Conservation (phyloP, 257 asterid species). For the Schizonepeta tenuifolia region DNA sequence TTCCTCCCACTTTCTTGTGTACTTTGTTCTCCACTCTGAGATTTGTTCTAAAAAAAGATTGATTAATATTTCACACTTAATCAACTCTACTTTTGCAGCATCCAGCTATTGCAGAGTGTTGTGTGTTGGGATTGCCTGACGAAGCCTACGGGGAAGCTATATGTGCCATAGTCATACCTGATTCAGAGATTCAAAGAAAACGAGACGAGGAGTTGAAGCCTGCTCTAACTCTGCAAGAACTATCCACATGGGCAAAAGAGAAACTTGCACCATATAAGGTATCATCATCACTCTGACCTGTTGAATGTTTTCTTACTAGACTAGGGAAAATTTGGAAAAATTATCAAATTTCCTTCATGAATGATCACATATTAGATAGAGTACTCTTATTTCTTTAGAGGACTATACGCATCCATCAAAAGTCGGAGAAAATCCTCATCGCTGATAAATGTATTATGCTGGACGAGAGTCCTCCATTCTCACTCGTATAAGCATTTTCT, state of each 20-base stretch:
- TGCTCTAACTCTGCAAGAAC: constrained; percentile 78
- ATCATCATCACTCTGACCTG: not conserved
- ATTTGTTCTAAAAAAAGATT: not conserved
- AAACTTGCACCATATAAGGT: constrained; percentile 99
- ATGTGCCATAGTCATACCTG: constrained; percentile 76
- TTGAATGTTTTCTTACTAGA: not conserved
- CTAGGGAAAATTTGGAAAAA: not conserved
- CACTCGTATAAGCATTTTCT: not conserved
- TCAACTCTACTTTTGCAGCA: constrained; percentile 59
- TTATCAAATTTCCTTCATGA: not conserved
- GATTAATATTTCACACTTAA: not conserved
- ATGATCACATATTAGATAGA: not conserved
- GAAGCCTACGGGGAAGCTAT: constrained; percentile 88
- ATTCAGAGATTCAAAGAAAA: constrained; percentile 54
- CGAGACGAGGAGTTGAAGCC: constrained; percentile 71
- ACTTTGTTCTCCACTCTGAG: not conserved
- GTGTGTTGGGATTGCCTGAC: constrained; percentile 95
- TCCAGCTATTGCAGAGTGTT: constrained; percentile 77
- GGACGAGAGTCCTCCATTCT: no score
- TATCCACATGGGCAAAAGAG: constrained; percentile 84
- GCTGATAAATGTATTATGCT: not conserved
- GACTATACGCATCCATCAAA: not conserved
- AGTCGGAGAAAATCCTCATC: not conserved
- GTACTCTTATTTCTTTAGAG: not conserved
- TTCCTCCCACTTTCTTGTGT: constrained; percentile 9